Percentiles rank a stretch among this genome's conserved stretches.
Evolutionary conservation across 1,139 yeast species (phyloP).

Genomic region (Meyerozyma elateridarum): DNA sequence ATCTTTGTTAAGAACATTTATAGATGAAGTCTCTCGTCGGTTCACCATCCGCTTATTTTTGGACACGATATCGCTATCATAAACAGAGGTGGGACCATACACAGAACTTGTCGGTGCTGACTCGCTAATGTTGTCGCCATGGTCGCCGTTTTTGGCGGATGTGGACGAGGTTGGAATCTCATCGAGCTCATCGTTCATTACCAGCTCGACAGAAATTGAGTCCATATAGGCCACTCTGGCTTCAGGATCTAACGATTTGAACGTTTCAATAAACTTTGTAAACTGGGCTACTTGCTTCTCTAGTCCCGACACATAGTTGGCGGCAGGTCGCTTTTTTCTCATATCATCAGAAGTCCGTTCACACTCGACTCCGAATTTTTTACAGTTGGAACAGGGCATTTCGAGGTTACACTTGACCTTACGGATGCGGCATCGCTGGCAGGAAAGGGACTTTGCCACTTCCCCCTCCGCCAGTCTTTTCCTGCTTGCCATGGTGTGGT

Average conservation of each 20-base stretch:
- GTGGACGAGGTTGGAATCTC: constrained; percentile 8
- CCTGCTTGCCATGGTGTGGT: constrained; percentile 1
- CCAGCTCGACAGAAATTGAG: constrained; percentile 14
- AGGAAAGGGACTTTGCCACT: constrained; percentile 20
- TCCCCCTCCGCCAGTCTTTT: constrained; percentile 1
- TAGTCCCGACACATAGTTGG: constrained; percentile 41
- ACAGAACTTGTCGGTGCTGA: constrained; percentile 20
- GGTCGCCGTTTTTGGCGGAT: constrained; percentile 10
- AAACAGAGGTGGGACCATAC: constrained; percentile 51
- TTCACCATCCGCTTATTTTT: constrained; percentile 16
- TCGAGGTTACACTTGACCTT: constrained; percentile 51
- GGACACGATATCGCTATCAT: constrained; percentile 30
- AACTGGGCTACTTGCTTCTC: constrained; percentile 26
- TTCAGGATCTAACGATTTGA: constrained; percentile 20
- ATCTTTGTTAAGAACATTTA: constrained; percentile 30
- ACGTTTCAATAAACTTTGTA: constrained; percentile 20
- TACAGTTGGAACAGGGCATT: constrained; percentile 49
- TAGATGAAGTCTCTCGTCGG: constrained; percentile 20
- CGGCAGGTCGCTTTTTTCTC: constrained; percentile 50
- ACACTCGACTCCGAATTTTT: constrained; percentile 42
- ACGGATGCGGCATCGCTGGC: constrained; percentile 48
- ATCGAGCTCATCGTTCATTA: constrained; percentile 9
- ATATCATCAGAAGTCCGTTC: constrained; percentile 46
- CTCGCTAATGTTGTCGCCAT: constrained; percentile 8
- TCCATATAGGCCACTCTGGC: constrained; percentile 20